Evolutionary conservation across 177 flowering plant species (phyloP).

Genomic region (Telopea speciosissima): DNA sequence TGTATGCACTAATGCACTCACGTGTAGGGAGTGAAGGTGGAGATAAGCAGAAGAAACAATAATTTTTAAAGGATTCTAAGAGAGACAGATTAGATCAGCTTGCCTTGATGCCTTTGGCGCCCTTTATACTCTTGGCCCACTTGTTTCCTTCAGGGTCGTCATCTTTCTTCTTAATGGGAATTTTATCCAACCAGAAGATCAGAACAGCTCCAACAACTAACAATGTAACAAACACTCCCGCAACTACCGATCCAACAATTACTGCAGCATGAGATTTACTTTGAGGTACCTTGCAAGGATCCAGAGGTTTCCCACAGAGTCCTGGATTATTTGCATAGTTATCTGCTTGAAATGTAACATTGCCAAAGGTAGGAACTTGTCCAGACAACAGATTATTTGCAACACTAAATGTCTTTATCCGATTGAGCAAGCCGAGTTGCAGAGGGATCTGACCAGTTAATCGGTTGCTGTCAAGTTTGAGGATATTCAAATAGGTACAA

Average conservation of each 20-base stretch:
- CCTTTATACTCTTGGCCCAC: constrained; percentile 54
- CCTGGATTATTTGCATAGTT: constrained; percentile 24
- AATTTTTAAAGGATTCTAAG: too few species aligned
- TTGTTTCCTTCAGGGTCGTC: constrained; percentile 59
- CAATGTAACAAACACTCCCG: constrained; percentile 31
- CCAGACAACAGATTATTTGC: constrained; percentile 43
- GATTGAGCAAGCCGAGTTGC: constrained; percentile 32
- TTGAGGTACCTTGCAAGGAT: constrained; percentile 19
- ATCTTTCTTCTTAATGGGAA: constrained; percentile 32
- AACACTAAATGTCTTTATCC: constrained; percentile 40
- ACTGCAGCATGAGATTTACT: constrained; percentile 20
- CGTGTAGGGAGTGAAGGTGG: too few species aligned
- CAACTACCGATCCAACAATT: constrained; percentile 40
- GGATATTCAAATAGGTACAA: constrained; percentile 36
- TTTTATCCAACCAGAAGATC: constrained; percentile 24
- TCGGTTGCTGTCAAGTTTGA: constrained; percentile 43
- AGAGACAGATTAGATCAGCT: constrained; percentile 11
- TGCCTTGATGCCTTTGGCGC: constrained; percentile 48
- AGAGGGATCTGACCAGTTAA: constrained; percentile 48
- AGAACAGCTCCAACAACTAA: constrained; percentile 24
- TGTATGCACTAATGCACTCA: too few species aligned
- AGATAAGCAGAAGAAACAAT: too few species aligned
- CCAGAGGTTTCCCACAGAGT: constrained; percentile 42
- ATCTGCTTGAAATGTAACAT: constrained; percentile 13
- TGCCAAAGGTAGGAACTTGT: constrained; percentile 32